phyloP scores from a whole-genome alignment of 1,139 yeast genomes.

The Hyphopichia khmerensis region DNA sequence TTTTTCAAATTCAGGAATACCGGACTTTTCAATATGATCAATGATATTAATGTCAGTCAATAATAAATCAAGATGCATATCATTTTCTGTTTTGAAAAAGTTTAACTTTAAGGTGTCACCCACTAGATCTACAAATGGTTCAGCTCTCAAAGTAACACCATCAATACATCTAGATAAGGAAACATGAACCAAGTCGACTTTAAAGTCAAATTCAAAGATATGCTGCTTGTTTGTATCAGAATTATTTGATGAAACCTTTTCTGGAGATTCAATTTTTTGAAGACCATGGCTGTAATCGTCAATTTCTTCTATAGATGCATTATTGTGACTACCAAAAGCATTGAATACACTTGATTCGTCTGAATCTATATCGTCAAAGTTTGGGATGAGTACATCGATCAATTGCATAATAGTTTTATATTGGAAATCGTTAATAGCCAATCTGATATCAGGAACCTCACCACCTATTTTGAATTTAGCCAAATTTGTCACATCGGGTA shows the following conservation, averaged over 20 bases:
- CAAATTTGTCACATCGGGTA: conserved; percentile 75
- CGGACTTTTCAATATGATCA: conserved; percentile 70
- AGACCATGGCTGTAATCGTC: conserved; percentile 15
- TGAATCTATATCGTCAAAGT: conserved; percentile 35
- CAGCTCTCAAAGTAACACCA: conserved; percentile 59
- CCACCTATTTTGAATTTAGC: conserved; percentile 77
- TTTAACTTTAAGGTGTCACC: conserved; percentile 64
- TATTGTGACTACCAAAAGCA: conserved; percentile 28
- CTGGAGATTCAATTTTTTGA: not conserved
- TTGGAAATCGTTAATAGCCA: conserved; percentile 83
- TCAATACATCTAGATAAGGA: conserved; percentile 69
- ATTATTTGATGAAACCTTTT: conserved; percentile 5
- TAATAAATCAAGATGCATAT: conserved; percentile 64
- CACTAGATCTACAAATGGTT: conserved; percentile 67
- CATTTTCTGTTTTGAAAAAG: conserved; percentile 59
- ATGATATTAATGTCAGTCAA: conserved; percentile 68
- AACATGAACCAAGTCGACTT: conserved; percentile 60
- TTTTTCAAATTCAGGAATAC: conserved; percentile 63
- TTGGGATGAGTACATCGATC: conserved; percentile 69
- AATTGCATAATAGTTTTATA: conserved; percentile 84
- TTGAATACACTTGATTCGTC: conserved; percentile 36
- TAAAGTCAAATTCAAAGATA: conserved; percentile 67
- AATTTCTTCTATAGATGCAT: conserved; percentile 21
- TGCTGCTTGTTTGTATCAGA: conserved; percentile 47
- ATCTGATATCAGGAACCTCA: conserved; percentile 69